Evolutionary conservation across 2,329 filamentous ascomycete species (phyloP), one percentile per base, ranked within the genome.

Genomic region (Penicillium sp.): DNA sequence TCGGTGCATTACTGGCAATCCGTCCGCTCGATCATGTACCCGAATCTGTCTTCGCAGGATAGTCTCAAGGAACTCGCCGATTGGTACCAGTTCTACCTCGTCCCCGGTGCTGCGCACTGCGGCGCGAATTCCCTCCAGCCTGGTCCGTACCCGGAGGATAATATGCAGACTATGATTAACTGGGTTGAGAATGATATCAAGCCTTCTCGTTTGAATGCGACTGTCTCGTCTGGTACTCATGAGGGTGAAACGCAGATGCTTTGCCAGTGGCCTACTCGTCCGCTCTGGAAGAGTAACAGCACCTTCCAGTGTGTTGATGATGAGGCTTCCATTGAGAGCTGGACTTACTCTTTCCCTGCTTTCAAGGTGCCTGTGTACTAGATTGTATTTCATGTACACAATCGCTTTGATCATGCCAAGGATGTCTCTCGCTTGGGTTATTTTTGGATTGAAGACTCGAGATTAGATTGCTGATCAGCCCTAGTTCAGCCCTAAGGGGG

Each of bases 1-100:
- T 84, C 82, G 0, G 78, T 84, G 1, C 81, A 78, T 65, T 86
- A 85, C 74, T 81, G 77, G 70, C 75, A 85, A 53, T 79, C 81
- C 3, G 83, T 86, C 36, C 78, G 79, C 39, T 65, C 64, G 4
- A 73, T 79, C 69, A 82, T 84, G 80, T 81, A 81, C 66, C 73
- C 77, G 3, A 61, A 74, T 21, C 39, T 76, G 6, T 65, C 69
- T 3, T 75, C 74, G 57, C 70, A 76, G 5, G 73, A 77, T 8
- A 73, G 73, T 10, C 68, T 75, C 7, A 64, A 72, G 6, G 75
- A 79, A 2, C 70, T 85, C 6, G 68, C 75, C 35, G 78, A 81
- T 21, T 86, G 81, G 76, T 86, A 84, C 70, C 77, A 79, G 53
- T 73, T 85, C 39, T 85, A 79, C 70, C 75, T 84, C 0, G 66